Base-by-base conservation (phyloP, 768 basidiomycete species). In the Mrakia gelida region DNA sequence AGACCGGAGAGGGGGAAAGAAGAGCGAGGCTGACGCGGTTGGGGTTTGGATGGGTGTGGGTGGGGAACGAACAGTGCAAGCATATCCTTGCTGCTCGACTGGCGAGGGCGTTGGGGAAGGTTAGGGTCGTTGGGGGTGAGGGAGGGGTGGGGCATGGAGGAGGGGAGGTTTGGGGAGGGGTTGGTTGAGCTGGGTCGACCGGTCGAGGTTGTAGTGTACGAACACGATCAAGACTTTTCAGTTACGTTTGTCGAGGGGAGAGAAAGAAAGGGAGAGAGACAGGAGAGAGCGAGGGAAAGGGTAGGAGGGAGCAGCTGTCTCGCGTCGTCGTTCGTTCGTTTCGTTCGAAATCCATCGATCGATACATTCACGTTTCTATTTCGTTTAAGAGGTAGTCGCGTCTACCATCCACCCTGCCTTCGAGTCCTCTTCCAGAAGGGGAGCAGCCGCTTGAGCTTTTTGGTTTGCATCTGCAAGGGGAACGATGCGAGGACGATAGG, bases 371-470 rank as follows among this genome's bases (percentile, higher is more conserved):
- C 49, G 49, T 52, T 52, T 52, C 49, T 45, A 10, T 45, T 11
- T 10, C 15, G 5, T 1, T 7, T 52, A 52, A 52, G 49, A 38
- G 38, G 38, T 38, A 38, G 38, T 38, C 38, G 28, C 10, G 54
- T 34, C 73, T 73, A 77, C 76, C 76, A 77, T 34, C 77, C 77
- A n/a, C 77, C 77, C 45, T 41, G 45, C 21, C 73, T 49, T 28
- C 77, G 73, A n/a, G 71, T 78, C 54, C 38, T 54, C n/a, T 59
- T 61, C 52, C 52, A 78, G 77, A 61, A 78, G 16, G 77, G 77
- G 63, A 78, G 67, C 49, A 78, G 73, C 73, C 56, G 54, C 38
- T 78, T 78, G 52, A 78, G 77, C 49, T 78, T 78, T 45, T 30
- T 23, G 49, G 77, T 75, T 75, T 78, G 77, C n/a, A n/a, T 30